Evolutionary conservation across 2,329 filamentous ascomycete genomes (phyloP).

Genomic region (Rhinocladiella similis): DNA sequence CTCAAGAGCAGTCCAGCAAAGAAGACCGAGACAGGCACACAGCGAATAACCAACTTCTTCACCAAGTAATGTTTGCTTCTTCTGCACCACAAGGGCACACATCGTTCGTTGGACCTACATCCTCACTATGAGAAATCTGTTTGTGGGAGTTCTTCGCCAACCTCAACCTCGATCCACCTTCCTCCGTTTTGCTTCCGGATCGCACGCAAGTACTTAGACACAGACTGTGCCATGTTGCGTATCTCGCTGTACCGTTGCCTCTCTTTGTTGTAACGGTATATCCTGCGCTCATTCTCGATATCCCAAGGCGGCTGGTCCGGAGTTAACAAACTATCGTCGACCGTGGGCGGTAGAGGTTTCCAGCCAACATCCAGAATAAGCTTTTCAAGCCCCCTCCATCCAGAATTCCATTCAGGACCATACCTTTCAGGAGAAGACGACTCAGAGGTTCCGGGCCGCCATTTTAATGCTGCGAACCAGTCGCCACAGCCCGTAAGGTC

Average conservation of each 20-base stretch:
- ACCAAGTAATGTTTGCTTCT: conserved; percentile 33
- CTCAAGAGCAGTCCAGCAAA: conserved; percentile 44
- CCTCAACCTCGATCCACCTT: conserved; percentile 41
- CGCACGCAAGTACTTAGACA: conserved; percentile 35
- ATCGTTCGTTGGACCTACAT: background rate
- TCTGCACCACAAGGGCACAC: background rate
- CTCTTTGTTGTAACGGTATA: conserved; percentile 35
- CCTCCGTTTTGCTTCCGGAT: conserved; percentile 36
- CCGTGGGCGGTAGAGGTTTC: conserved; percentile 32
- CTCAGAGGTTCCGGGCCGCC: conserved; percentile 27
- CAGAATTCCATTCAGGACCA: conserved; percentile 47
- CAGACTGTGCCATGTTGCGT: conserved; percentile 32
- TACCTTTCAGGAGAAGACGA: conserved; percentile 16
- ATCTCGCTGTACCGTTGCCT: conserved; percentile 34
- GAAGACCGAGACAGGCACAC: conserved; percentile 50
- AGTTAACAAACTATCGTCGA: conserved; percentile 13
- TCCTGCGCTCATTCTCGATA: conserved; percentile 35
- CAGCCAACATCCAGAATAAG: conserved; percentile 45
- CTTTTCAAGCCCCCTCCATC: conserved; percentile 47
- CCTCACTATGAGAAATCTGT: background rate
- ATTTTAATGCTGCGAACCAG: conserved; percentile 56
- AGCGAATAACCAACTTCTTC: conserved; percentile 54
- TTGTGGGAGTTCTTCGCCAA: conserved; percentile 13
- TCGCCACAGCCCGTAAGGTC: conserved; percentile 60
- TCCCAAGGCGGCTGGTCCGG: conserved; percentile 30